Base-by-base conservation (phyloP, 306 rosid genomes). In the Trifolium fragiferum region DNA sequence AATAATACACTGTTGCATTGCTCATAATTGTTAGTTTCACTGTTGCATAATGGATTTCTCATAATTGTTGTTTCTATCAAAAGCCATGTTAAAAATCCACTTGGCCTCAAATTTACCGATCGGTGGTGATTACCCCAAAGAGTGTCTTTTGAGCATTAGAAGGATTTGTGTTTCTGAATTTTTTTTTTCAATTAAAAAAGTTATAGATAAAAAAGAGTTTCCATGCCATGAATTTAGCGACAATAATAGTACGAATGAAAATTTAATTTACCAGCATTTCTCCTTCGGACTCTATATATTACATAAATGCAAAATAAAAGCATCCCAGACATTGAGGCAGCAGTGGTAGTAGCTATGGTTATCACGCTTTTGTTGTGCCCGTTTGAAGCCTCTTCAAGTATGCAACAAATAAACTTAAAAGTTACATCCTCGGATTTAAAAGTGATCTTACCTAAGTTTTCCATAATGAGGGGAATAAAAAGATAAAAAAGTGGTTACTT, bases 301-400 rank as follows among this genome's bases (percentile, higher is more conserved):
- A 5, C 12, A 53, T 40, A 43, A 14, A 5, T 3, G 11, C 35
- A 30, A 15, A 79, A 10, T 4, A 73, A 64, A 21, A 79, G 14
- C 60, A 54, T 7, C 57, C 62, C 74, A 2, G n/a, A 44, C 10
- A 57, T 8, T 44, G 75, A 33, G 33, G 70, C 46, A 65, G 27
- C n/a, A 9, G 63, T 43, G 60, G 44, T 3, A 32, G 55, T 61
- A 79, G 74, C 35, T 55, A 79, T 66, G 7, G 18, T 46, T 35
- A 0, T 49, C 13, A 6, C 0, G 15, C 49, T 72, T 27, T 16
- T 78, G 30, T 14, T 72, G 21, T 0, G 16, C 66, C 35, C 4
- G 10, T 13, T 6, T 46, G 53, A 14, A 40, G 55, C 12, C 20
- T 37, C 81, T 46, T 10, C 3, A 25, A 1, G 40, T 47, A 20